Evolutionary conservation across 768 basidiomycete genomes (phyloP), one percentile per base, ranked within the genome.

Genomic region (Gloeostereum incarnatum): DNA sequence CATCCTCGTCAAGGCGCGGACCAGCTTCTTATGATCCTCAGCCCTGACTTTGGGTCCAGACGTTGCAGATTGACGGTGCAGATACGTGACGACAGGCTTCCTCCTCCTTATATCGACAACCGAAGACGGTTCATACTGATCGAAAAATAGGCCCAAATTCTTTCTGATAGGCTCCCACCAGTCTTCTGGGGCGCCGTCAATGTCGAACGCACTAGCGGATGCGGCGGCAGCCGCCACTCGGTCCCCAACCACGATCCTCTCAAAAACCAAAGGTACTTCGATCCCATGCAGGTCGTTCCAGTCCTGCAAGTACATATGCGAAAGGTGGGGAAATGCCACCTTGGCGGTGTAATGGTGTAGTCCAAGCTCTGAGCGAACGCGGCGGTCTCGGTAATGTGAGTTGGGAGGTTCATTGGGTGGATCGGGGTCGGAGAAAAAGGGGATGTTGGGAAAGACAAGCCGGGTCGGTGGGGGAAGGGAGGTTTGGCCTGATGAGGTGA

Each of bases 161-260:
- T 56, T 53, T 30, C 72, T 57, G 27, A 75, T 56, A 3, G 75
- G 75, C 45, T 76, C 72, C 80, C 77, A 89, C 89, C 89, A 92
- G 31, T 68, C 53, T 33, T 65, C 56, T 4, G 76, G 69, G 1
- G 49, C 49, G 2, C 51, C 47, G n/a, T 66, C 57, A 29, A 71
- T 56, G 35, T 63, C 54, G 49, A 70, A 65, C 34, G 69, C 50
- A 36, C 69, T 49, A 26, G 65, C 55, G 57, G 69, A 70, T 1
- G 44, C 52, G 57, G 40, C 63, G 58, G 55, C 59, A 0, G 86
- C 80, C 0, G 81, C 83, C n/a, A 73, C 68, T 32, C 79, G 64
- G 50, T 93, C 89, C 0, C 78, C 80, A 23, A 96, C 60, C 22
- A 94, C 75, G 9, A 86, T 63, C 8, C 87, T 78, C 46, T 85